Evolutionary conservation across 768 basidiomycete genomes (phyloP).

Genomic region (Peribolospora kevripleyi): DNA sequence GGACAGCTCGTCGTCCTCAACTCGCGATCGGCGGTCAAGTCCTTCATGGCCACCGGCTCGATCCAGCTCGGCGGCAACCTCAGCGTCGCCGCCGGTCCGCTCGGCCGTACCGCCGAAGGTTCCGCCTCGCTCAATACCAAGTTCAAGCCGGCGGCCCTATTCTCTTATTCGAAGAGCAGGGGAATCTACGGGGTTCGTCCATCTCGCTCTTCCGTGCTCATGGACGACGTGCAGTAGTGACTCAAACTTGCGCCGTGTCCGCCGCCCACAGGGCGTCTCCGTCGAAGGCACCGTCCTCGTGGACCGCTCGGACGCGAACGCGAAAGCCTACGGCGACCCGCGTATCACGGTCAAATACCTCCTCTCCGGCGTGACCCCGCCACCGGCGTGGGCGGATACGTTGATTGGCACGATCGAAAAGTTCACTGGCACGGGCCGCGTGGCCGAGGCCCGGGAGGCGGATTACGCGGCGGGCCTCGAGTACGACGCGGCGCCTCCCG

Average conservation of each 20-base stretch:
- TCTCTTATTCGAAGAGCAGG: constrained; percentile 23
- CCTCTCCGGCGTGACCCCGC: constrained; percentile 46
- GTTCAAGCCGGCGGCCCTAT: constrained; percentile 83
- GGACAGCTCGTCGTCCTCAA: constrained; percentile 60
- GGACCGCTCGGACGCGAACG: constrained; percentile 80
- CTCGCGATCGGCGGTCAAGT: constrained; percentile 39
- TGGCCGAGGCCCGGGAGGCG: constrained; percentile 2
- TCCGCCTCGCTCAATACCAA: constrained; percentile 54
- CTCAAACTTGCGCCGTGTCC: neutral
- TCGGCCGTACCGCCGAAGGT: constrained; percentile 81
- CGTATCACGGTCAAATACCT: constrained; percentile 55
- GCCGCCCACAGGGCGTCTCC: constrained; percentile 34
- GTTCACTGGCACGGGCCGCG: constrained; percentile 29
- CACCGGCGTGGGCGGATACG: constrained; percentile 52
- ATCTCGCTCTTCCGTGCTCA: constrained; percentile 2
- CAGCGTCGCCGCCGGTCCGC: constrained; percentile 45
- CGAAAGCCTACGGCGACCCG: constrained; percentile 38
- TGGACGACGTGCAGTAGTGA: neutral
- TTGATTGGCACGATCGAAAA: constrained; percentile 50
- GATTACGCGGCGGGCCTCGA: neutral
- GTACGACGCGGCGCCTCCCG: neutral
- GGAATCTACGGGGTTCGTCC: constrained; percentile 21
- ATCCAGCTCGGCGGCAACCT: constrained; percentile 22
- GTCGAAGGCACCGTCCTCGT: constrained; percentile 49
- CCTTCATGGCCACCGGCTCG: constrained; percentile 86